Evolutionary conservation across 1,284 basidiomycete species (phyloP).

Genomic region (Ustilago crameri): DNA sequence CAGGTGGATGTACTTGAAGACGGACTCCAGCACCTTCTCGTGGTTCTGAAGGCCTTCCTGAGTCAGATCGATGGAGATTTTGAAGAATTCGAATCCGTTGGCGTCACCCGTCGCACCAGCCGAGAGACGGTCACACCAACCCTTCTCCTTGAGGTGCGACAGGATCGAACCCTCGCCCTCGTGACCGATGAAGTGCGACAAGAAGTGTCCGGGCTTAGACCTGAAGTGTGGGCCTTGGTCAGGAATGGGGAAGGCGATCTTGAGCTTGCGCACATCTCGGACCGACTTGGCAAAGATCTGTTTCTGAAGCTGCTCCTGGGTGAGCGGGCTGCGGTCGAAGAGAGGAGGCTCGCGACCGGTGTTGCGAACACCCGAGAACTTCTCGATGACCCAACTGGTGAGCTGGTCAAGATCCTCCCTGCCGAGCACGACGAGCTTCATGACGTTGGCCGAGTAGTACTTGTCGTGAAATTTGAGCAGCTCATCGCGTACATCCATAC

Average conservation of each 20-base stretch:
- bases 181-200: slow-evolving; percentile 91
- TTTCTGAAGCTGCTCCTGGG: slow-evolving; percentile 72
- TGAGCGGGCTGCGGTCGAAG: slow-evolving; percentile 79
- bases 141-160: slow-evolving; percentile 89
- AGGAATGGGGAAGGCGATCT: slow-evolving; percentile 79
- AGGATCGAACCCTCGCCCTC: slow-evolving; percentile 94
- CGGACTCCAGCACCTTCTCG: slow-evolving; percentile 77
- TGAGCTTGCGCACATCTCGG: slow-evolving; percentile 86
- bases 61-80: slow-evolving; percentile 83
- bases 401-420: slow-evolving; percentile 87
- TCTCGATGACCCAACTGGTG: slow-evolving; percentile 75
- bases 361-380: slow-evolving; percentile 83
- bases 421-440: slow-evolving; percentile 90
- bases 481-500: slow-evolving; percentile 87
- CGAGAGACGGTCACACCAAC: slow-evolving; percentile 86
- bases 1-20: slow-evolving; percentile 89
- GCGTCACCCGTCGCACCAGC: slow-evolving; percentile 77
- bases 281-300: slow-evolving; percentile 89
- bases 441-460: slow-evolving; percentile 92
- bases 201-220: slow-evolving; percentile 81
- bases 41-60: slow-evolving; percentile 88
- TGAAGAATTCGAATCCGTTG: slow-evolving; percentile 89
- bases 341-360: slow-evolving; percentile 75
- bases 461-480: slow-evolving; percentile 93
- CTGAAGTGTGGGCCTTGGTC: slow-evolving; percentile 81